Conservation (phyloP, 306 rosid species). For the Prunus fruticosa region DNA sequence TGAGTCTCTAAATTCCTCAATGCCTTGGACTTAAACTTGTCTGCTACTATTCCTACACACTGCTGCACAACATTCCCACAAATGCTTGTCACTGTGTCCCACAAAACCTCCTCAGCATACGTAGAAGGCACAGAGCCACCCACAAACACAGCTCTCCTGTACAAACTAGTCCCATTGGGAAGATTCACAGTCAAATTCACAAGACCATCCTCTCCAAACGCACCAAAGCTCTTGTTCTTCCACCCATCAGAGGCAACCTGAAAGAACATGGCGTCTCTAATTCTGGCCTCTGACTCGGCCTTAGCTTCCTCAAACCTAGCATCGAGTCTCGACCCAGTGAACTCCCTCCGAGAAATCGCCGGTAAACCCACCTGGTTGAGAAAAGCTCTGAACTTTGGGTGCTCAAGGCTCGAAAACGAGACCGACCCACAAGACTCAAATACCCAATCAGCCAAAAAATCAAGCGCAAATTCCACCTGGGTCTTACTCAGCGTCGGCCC, state of each 20-base stretch:
- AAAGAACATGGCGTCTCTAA: conserved; percentile 88
- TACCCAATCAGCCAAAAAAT: conserved; percentile 79
- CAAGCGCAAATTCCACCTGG: conserved; percentile 69
- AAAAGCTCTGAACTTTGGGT: conserved; percentile 81
- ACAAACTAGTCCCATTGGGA: conserved; percentile 90
- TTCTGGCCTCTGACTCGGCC: conserved; percentile 72
- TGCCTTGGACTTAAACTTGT: conserved; percentile 77
- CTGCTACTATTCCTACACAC: conserved; percentile 94
- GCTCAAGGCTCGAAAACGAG: conserved; percentile 70
- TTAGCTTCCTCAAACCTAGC: conserved; percentile 64
- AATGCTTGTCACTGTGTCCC: conserved; percentile 88
- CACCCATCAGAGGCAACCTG: conserved; percentile 85
- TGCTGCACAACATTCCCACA: conserved; percentile 67
- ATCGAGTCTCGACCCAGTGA: conserved; percentile 54
- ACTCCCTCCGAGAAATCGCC: conserved; percentile 51
- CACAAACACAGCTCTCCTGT: conserved; percentile 69
- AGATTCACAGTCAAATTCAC: conserved; percentile 80
- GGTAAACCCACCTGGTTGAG: conserved; percentile 82
- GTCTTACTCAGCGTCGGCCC: conserved; percentile 61
- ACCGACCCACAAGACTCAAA: conserved; percentile 81
- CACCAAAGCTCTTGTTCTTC: conserved; percentile 44
- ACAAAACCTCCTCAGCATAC: conserved; percentile 80
- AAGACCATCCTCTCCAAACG: conserved; percentile 43
- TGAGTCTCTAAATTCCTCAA: conserved; percentile 74
- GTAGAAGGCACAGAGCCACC: conserved; percentile 62